These are phyloP conservation scores for Malus hybrid DNA, from an alignment of 331 rosid species.

Conservation along the genomic window DNA sequence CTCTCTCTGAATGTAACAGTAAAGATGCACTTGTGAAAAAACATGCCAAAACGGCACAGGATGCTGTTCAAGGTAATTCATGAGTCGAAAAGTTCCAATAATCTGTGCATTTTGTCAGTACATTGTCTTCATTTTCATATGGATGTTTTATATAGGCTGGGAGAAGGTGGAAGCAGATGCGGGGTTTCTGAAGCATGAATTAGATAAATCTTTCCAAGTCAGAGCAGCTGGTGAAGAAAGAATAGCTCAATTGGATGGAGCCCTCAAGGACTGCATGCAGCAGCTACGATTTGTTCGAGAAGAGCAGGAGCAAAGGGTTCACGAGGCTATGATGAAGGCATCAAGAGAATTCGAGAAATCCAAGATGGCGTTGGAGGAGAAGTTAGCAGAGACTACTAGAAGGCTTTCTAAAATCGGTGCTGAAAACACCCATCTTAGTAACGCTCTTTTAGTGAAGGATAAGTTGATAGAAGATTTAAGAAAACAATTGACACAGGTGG, in stretches of 20 bases:
- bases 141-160: conserved; percentile 50
- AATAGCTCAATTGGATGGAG: conserved; percentile 54
- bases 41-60: conserved; percentile 62
- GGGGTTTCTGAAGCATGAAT: conserved; percentile 43
- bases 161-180: conserved; percentile 65
- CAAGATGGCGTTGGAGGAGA: conserved; percentile 51
- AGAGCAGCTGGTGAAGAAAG: conserved; percentile 59
- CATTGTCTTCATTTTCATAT: not conserved
- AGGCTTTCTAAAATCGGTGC: conserved; percentile 45
- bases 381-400: conserved; percentile 49
- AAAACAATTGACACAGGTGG: conserved; percentile 49
- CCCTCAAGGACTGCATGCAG: conserved; percentile 78
- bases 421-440: conserved; percentile 54
- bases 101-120: not conserved
- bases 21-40: conserved; percentile 80
- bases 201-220: conserved; percentile 50
- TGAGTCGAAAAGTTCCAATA: not conserved
- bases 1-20: conserved; percentile 51
- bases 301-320: conserved; percentile 75
- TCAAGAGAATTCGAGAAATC: conserved; percentile 57
- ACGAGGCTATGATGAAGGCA: conserved; percentile 60
- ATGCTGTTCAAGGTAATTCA: conserved; percentile 61
- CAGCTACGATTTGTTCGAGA: conserved; percentile 71
- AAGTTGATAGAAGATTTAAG: conserved; percentile 56
- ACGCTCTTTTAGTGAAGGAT: conserved; percentile 50